Evolutionary conservation across 2,329 filamentous ascomycete species (phyloP).

Genomic region (Lachnellula subtilissima): DNA sequence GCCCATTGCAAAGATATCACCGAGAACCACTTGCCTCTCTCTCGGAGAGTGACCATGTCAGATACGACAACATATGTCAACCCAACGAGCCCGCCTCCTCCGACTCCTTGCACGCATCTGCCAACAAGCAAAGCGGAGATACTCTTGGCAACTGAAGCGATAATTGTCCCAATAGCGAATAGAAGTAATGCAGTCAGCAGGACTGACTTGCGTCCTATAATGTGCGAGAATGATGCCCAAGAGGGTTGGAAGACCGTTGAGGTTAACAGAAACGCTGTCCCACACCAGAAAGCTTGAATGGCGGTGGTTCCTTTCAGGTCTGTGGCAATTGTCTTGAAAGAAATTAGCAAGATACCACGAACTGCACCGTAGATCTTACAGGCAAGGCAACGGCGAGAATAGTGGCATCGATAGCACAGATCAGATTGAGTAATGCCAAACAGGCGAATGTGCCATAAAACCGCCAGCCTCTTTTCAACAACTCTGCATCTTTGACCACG

Average conservation of each 20-base stretch:
- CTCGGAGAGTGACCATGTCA: conserved; percentile 40
- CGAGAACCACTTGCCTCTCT: conserved; percentile 35
- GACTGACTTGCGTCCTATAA: conserved; percentile 21
- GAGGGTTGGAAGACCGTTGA: conserved; percentile 55
- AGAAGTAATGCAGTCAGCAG: conserved; percentile 19
- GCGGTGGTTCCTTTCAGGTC: conserved; percentile 44
- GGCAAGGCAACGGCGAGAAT: conserved; percentile 39
- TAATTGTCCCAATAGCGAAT: conserved; percentile 26
- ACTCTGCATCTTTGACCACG: neutral
- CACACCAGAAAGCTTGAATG: conserved; percentile 63
- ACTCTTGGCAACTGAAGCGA: conserved; percentile 30
- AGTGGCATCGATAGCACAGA: conserved; percentile 62
- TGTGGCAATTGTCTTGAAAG: conserved; percentile 47
- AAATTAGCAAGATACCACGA: neutral
- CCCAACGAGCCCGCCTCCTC: conserved; percentile 44
- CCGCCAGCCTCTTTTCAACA: conserved; percentile 12
- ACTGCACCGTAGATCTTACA: conserved; percentile 11
- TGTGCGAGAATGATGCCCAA: conserved; percentile 24
- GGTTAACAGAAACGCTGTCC: conserved; percentile 59
- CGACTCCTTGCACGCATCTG: conserved; percentile 42
- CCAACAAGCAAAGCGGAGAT: conserved; percentile 29
- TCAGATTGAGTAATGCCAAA: conserved; percentile 36
- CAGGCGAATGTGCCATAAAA: conserved; percentile 23
- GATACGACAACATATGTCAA: conserved; percentile 42
- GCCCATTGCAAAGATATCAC: conserved; percentile 24